Evolutionary conservation across 2,329 filamentous ascomycete species (phyloP).

Genomic region (Phialocephala subalpina): DNA sequence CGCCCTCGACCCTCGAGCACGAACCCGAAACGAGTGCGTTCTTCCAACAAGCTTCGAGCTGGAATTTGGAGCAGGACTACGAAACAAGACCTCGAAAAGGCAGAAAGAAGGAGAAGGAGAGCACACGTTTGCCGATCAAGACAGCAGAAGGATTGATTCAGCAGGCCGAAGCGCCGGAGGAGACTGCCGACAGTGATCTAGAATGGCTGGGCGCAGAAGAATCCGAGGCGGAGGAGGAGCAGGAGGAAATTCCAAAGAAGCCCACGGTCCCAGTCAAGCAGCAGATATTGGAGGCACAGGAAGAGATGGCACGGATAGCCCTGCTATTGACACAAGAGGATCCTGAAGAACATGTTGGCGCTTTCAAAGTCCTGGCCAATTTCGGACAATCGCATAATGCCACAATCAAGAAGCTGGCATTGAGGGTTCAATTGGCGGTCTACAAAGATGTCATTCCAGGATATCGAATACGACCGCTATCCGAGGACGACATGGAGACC

Average conservation of each 20-base stretch:
- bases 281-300: conserved; percentile 87
- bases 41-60: conserved; percentile 78
- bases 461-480: conserved; percentile 87
- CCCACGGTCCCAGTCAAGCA: conserved; percentile 77
- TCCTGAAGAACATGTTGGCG: conserved; percentile 86
- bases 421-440: conserved; percentile 87
- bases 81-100: conserved; percentile 79
- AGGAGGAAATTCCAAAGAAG: conserved; percentile 55
- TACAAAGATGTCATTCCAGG: conserved; percentile 98
- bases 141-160: conserved; percentile 80
- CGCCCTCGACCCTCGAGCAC: conserved; percentile 41
- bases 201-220: conserved; percentile 68
- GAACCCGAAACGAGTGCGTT: conserved; percentile 53
- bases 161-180: conserved; percentile 58
- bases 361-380: conserved; percentile 79
- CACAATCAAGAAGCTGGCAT: conserved; percentile 83
- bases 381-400: conserved; percentile 74
- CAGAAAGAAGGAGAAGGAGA: conserved; percentile 75
- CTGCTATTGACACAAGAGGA: conserved; percentile 80
- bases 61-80: conserved; percentile 94
- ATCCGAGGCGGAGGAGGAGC: conserved; percentile 57
- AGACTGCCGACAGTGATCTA: conserved; percentile 64
- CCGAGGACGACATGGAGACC: conserved; percentile 76
- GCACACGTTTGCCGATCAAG: conserved; percentile 83
- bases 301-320: conserved; percentile 88